Evolutionary conservation across 176 grass and related monocot genomes (phyloP).

Genomic region (Carex kokanica): DNA sequence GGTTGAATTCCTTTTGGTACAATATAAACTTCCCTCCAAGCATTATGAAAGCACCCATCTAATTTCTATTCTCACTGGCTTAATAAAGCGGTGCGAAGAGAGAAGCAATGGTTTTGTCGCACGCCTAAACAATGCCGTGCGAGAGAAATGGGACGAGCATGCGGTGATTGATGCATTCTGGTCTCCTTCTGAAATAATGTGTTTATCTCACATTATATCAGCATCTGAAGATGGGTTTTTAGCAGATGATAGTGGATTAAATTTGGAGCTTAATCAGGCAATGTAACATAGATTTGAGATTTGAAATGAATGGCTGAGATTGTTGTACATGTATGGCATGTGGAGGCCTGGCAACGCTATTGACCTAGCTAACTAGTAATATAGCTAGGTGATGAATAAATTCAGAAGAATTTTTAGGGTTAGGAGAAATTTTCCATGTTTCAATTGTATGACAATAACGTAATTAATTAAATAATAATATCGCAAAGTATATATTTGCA

Average conservation of each 20-base stretch:
- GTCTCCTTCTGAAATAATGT: constrained; percentile 18
- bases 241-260: not conserved
- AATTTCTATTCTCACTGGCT: constrained; percentile 28
- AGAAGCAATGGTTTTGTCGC: constrained; percentile 45
- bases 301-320: not conserved
- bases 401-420: not conserved
- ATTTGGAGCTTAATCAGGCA: constrained; percentile 19
- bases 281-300: not conserved
- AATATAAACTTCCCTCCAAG: not conserved
- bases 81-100: constrained; percentile 47
- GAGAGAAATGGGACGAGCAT: constrained; percentile 52
- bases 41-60: not conserved
- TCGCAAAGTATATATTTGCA: not conserved
- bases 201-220: constrained; percentile 22
- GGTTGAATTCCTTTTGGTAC: constrained; percentile 45
- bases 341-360: not conserved
- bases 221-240: not conserved
- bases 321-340: not conserved
- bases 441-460: not conserved
- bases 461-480: not conserved
- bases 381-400: not conserved
- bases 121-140: constrained; percentile 67
- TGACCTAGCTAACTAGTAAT: not conserved
- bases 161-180: constrained; percentile 27
- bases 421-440: not conserved